A percentile compares a stretch with the other conserved stretches of the same genome.
Conservation (phyloP, 768 basidiomycete genomes). For the Serendipita sp. region DNA sequence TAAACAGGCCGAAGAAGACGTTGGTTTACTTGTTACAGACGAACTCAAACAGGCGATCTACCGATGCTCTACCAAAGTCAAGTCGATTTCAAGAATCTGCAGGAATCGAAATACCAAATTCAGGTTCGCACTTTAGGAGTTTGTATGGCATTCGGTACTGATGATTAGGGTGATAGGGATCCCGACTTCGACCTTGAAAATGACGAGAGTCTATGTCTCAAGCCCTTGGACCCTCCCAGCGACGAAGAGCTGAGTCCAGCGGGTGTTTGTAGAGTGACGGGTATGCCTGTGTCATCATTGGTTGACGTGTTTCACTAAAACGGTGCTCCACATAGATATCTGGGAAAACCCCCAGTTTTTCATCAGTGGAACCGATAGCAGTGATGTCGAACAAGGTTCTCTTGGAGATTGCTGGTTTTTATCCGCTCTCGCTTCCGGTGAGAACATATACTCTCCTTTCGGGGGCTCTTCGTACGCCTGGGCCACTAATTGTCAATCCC, state of each 20-base stretch:
- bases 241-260: conserved; percentile 18
- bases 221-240: conserved; percentile 20
- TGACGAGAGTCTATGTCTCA: conserved; percentile 25
- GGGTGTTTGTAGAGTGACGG: conserved; percentile 29
- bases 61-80: conserved; percentile 31
- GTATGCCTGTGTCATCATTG: too few relatives aligned
- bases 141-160: not conserved
- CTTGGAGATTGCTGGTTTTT: conserved; percentile 43
- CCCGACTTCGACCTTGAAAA: conserved; percentile 38
- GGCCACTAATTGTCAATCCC: not conserved
- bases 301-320: too few relatives aligned
- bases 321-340: conserved; percentile 19
- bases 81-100: conserved; percentile 30
- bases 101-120: conserved; percentile 33
- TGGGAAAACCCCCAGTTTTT: conserved; percentile 37
- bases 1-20: conserved; percentile 11
- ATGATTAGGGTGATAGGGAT: conserved; percentile 23
- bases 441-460: not conserved
- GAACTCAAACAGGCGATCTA: conserved; percentile 31
- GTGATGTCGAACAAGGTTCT: conserved; percentile 32
- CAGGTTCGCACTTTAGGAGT: conserved; percentile 22
- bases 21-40: conserved; percentile 29
- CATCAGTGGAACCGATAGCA: conserved; percentile 27
- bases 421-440: conserved; percentile 29
- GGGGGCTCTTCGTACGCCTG: not conserved